phyloP scores from a whole-genome alignment of 2,329 filamentous ascomycete species.

The Phaeomoniella chlamydospora region DNA sequence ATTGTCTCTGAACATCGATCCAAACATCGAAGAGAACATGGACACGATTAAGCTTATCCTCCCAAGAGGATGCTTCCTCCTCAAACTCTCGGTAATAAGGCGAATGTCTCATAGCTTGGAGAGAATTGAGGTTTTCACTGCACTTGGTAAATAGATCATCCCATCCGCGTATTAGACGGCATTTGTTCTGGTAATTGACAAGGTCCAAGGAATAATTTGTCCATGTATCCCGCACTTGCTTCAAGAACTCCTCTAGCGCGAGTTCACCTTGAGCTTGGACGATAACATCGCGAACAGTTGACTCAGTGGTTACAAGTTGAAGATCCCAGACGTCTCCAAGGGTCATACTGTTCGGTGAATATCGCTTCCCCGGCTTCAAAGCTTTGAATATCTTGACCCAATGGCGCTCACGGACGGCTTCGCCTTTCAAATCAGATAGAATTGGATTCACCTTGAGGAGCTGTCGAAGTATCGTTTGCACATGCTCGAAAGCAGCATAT shows the following conservation, averaged over 20 bases:
- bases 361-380: slow-evolving; percentile 80
- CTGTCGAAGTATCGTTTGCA: slow-evolving; percentile 78
- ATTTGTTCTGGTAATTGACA: slow-evolving; percentile 96
- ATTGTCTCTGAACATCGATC: slow-evolving; percentile 99
- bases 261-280: slow-evolving; percentile 94
- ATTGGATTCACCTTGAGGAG: slow-evolving; percentile 83
- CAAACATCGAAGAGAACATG: slow-evolving; percentile 98
- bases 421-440: slow-evolving; percentile 82
- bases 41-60: slow-evolving; percentile 93
- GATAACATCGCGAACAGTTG: slow-evolving; percentile 82
- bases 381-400: slow-evolving; percentile 98
- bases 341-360: slow-evolving; percentile 86
- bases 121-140: slow-evolving; percentile 90
- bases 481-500: slow-evolving; percentile 98
- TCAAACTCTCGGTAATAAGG: slow-evolving; percentile 99
- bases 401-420: slow-evolving; percentile 89
- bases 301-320: slow-evolving; percentile 74
- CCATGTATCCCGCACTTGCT: slow-evolving; percentile 93
- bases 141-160: slow-evolving; percentile 97
- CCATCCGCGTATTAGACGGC: slow-evolving; percentile 91
- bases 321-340: slow-evolving; percentile 99
- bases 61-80: slow-evolving; percentile 90
- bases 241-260: slow-evolving; percentile 93
- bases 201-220: slow-evolving; percentile 88
- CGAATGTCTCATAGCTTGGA: slow-evolving; percentile 97